These are phyloP conservation scores for Carex littledalei DNA, from an alignment of 176 grass and related monocot genomes.

Conservation along the genomic window DNA sequence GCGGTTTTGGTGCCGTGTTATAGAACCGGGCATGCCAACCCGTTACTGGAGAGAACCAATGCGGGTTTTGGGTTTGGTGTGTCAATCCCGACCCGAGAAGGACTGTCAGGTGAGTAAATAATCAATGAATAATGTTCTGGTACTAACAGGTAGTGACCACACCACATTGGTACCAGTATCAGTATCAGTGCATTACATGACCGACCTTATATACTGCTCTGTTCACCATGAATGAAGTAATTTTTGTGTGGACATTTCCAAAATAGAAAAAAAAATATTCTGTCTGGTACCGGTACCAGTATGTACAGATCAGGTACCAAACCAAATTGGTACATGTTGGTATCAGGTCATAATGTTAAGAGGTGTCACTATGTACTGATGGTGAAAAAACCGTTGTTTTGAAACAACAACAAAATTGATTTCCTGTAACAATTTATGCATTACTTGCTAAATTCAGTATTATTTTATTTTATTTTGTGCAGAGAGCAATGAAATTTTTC, in stretches of 20 bases:
- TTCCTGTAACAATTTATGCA: not conserved
- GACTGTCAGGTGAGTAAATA: constrained; percentile 26
- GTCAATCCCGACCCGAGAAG: not conserved
- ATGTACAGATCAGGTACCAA: not conserved
- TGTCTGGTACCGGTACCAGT: not conserved
- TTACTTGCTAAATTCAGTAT: not conserved
- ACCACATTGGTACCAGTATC: not conserved
- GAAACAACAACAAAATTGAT: not conserved
- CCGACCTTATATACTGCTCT: not conserved
- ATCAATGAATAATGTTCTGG: not conserved
- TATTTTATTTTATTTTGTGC: not conserved
- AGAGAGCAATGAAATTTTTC: constrained; percentile 14
- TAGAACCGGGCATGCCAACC: constrained; percentile 24
- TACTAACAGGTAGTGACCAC: not conserved
- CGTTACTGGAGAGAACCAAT: not conserved
- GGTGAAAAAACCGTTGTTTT: not conserved
- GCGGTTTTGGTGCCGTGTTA: constrained; percentile 72
- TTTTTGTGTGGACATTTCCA: not conserved
- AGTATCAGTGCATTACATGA: not conserved
- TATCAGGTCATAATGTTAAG: not conserved
- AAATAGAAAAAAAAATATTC: not conserved
- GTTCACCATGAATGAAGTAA: not conserved
- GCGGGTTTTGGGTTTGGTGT: constrained; percentile 3
- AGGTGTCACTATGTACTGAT: not conserved
- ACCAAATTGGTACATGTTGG: not conserved